Conservation (phyloP, 768 basidiomycete species). For the Fibroporia radiculosa region DNA sequence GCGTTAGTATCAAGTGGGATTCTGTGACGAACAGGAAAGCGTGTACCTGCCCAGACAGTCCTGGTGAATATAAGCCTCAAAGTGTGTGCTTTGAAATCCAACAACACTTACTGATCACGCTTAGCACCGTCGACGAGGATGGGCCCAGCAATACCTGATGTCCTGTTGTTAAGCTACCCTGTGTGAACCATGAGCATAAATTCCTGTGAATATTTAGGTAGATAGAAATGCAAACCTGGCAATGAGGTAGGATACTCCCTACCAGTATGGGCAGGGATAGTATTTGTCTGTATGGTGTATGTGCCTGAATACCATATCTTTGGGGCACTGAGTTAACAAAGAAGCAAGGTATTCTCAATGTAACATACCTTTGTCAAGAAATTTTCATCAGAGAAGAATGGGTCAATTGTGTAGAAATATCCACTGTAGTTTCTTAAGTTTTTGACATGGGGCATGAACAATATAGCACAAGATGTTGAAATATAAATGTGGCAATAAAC, state of each 20-base stretch:
- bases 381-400: slow-evolving; percentile 34
- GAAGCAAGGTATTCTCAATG: too few species aligned
- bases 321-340: background rate
- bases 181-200: background rate
- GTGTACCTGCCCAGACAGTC: slow-evolving; percentile 47
- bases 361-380: slow-evolving; percentile 38
- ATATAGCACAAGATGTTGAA: slow-evolving; percentile 43
- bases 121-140: slow-evolving; percentile 59
- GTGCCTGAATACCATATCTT: slow-evolving; percentile 52
- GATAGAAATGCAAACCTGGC: slow-evolving; percentile 25
- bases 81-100: slow-evolving; percentile 13
- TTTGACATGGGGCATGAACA: slow-evolving; percentile 45
- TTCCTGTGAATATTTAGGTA: background rate
- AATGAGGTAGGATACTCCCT: slow-evolving; percentile 35
- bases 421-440: slow-evolving; percentile 42
- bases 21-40: background rate
- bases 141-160: slow-evolving; percentile 45
- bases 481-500: too few species aligned
- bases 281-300: slow-evolving; percentile 55
- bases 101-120: slow-evolving; percentile 37
- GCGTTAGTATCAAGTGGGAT: too few species aligned
- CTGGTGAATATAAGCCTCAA: slow-evolving; percentile 20
- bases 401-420: slow-evolving; percentile 43
- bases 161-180: slow-evolving; percentile 51
- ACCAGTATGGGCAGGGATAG: slow-evolving; percentile 41